Conservation (phyloP, 805 yeast species). For the Geotrichum ghanense region DNA sequence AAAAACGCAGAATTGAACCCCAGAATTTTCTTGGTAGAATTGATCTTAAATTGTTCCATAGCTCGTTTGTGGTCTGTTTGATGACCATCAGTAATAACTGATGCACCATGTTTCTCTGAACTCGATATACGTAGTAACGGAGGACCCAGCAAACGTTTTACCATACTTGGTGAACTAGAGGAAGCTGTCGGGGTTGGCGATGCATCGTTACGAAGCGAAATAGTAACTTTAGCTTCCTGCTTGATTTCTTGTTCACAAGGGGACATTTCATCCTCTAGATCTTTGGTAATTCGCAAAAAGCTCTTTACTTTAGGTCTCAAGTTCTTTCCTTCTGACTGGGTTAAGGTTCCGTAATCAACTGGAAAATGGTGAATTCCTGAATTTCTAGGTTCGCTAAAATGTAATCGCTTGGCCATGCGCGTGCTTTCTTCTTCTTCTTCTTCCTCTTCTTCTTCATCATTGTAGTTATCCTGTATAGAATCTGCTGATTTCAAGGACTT, state of each 20-base stretch:
- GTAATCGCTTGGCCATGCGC: neutral
- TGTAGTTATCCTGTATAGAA: neutral
- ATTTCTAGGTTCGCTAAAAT: neutral
- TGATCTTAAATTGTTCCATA: neutral
- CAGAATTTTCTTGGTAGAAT: neutral
- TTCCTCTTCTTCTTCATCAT: too few relatives aligned
- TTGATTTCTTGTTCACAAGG: slow-evolving; percentile 18
- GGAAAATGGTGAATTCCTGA: neutral
- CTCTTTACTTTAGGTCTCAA: slow-evolving; percentile 16
- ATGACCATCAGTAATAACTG: too few relatives aligned
- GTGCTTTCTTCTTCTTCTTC: neutral
- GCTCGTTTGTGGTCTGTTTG: neutral
- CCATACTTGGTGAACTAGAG: too few relatives aligned
- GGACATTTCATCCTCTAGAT: slow-evolving; percentile 15
- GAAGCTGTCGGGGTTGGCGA: neutral
- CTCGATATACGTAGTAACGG: too few relatives aligned
- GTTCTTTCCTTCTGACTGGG: neutral
- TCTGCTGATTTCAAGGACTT: neutral
- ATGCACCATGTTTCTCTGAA: too few relatives aligned
- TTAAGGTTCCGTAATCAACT: too few relatives aligned
- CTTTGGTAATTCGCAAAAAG: slow-evolving; percentile 16
- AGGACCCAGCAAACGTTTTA: too few relatives aligned
- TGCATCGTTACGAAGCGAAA: slow-evolving; percentile 13
- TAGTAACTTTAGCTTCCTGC: slow-evolving; percentile 17
- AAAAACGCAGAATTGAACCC: neutral